These are phyloP conservation scores for Nyssa sinensis DNA, from an alignment of 148 eudicot genomes.

Conservation along the genomic window DNA sequence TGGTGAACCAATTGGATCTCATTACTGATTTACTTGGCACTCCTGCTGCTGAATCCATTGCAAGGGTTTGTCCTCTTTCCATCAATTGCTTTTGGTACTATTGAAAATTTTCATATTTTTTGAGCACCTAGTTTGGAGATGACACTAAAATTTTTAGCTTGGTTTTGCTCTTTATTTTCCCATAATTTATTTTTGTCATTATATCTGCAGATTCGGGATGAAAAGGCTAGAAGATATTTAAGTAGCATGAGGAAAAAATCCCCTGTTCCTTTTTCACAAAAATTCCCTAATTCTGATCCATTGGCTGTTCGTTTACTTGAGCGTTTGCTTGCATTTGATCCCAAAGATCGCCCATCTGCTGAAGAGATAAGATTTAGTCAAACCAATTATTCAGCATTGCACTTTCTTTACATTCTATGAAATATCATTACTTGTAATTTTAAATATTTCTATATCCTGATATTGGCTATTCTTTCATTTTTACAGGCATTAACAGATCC, in stretches of 20 bases:
- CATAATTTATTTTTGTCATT: constrained; percentile 19
- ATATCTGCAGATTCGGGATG: constrained; percentile 71
- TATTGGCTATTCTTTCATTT: constrained; percentile 10
- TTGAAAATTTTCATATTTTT: neutral
- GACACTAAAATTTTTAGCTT: neutral
- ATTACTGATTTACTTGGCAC: constrained; percentile 91
- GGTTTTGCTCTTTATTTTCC: constrained; percentile 9
- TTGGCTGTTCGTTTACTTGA: constrained; percentile 84
- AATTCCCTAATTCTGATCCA: constrained; percentile 81
- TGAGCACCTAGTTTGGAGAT: neutral
- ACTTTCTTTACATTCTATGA: neutral
- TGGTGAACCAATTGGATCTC: constrained; percentile 88
- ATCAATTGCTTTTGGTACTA: neutral
- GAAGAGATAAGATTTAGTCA: constrained; percentile 56
- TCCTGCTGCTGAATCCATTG: constrained; percentile 66
- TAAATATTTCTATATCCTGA: neutral
- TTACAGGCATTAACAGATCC: constrained; percentile 80
- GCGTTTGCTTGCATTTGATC: constrained; percentile 96
- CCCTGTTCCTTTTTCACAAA: constrained; percentile 69
- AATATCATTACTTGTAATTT: neutral
- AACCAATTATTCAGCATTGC: neutral
- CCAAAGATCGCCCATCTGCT: constrained; percentile 81
- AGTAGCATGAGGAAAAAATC: constrained; percentile 73
- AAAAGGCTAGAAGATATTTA: constrained; percentile 83
- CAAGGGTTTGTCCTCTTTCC: constrained; percentile 53